A percentile compares a stretch with the other conserved stretches of the same genome.
These are phyloP conservation scores for Fusarium sp. DNA, from an alignment of 2,329 filamentous ascomycete genomes.

Conservation along the genomic window DNA sequence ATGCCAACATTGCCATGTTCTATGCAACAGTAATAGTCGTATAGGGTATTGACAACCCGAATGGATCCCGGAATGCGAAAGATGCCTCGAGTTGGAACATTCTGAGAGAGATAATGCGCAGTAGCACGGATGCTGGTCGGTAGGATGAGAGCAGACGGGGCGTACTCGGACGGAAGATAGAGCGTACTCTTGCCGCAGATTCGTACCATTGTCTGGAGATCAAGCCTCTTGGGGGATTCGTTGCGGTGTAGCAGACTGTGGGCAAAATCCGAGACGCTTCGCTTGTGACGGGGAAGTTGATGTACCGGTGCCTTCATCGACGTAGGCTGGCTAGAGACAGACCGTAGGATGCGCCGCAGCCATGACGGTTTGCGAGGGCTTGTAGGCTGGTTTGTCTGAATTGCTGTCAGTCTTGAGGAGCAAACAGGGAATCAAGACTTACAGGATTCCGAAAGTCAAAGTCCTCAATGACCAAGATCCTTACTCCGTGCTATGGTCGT, in stretches of 20 bases:
- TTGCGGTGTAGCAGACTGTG: conserved; percentile 58
- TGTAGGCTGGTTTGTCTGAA: conserved; percentile 34
- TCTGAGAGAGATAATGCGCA: conserved; percentile 71
- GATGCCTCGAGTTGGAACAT: conserved; percentile 67
- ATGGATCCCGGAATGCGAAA: conserved; percentile 73
- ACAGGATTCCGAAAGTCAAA: conserved; percentile 50
- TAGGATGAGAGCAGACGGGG: conserved; percentile 67
- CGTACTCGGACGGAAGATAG: conserved; percentile 69
- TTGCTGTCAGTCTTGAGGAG: conserved; percentile 11
- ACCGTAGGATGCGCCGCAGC: conserved; percentile 53
- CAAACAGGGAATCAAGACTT: conserved; percentile 31
- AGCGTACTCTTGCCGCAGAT: conserved; percentile 73
- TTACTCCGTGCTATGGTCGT: conserved; percentile 63
- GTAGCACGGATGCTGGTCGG: conserved; percentile 76
- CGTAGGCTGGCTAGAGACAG: conserved; percentile 32
- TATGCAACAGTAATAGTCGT: conserved; percentile 70
- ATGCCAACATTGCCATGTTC: conserved; percentile 63
- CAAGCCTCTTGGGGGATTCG: conserved; percentile 61
- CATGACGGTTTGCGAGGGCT: conserved; percentile 51
- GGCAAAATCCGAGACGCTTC: conserved; percentile 68
- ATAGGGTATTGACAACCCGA: conserved; percentile 67
- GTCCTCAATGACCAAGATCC: conserved; percentile 52
- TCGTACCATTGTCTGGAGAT: conserved; percentile 69
- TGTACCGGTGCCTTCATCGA: conserved; percentile 11
- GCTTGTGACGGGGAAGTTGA: conserved; percentile 53